Conservation (phyloP, 2,329 filamentous ascomycete species). For the Fusarium marasasianum region DNA sequence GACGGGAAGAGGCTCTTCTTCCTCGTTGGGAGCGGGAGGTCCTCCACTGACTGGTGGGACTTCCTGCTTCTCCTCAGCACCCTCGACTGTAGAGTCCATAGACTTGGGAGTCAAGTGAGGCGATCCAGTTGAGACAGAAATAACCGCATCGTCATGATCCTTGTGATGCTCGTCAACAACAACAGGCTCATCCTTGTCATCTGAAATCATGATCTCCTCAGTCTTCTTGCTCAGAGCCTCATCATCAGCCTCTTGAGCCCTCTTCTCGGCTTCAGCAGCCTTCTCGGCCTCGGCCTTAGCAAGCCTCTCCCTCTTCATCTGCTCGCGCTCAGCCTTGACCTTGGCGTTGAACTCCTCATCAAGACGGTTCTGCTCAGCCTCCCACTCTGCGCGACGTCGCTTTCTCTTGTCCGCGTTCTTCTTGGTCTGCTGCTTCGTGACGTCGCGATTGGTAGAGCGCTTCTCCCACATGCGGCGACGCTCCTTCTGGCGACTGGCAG, state of each 20-base stretch:
- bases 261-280: constrained; percentile 32
- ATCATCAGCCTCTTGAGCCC: constrained; percentile 27
- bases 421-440: constrained; percentile 53
- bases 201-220: constrained; percentile 15
- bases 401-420: constrained; percentile 52
- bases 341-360: constrained; percentile 45
- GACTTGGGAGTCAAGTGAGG: constrained; percentile 48
- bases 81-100: constrained; percentile 38
- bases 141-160: constrained; percentile 37
- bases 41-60: constrained; percentile 44
- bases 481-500: constrained; percentile 55
- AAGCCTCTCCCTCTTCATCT: constrained; percentile 32
- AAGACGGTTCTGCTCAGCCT: constrained; percentile 40
- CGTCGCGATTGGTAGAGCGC: constrained; percentile 55
- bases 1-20: constrained; percentile 27
- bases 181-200: constrained; percentile 19
- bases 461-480: constrained; percentile 61
- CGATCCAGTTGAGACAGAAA: constrained; percentile 46
- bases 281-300: constrained; percentile 22
- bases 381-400: constrained; percentile 40
- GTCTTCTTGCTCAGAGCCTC: constrained; percentile 36
- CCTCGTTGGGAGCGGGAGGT: constrained; percentile 34
- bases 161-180: constrained; percentile 20
- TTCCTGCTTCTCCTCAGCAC: constrained; percentile 47
- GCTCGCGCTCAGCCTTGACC: constrained; percentile 26